Evolutionary conservation across 345 rosid genomes (phyloP).

Genomic region (Geranium rotundifolium): DNA sequence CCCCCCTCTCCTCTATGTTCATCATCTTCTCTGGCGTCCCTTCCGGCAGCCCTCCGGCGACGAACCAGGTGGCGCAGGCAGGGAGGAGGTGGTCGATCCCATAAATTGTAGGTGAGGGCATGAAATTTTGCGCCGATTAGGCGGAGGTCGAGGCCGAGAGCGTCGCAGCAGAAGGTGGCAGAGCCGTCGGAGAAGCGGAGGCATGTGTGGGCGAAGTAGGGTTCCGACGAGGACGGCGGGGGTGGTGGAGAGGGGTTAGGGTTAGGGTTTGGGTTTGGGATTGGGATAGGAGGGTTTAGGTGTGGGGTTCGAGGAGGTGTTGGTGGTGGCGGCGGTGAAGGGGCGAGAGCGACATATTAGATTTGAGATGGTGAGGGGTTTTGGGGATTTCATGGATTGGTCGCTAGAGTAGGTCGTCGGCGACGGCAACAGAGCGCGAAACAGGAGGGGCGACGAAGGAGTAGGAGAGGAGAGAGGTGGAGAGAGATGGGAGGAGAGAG

Average conservation of each 20-base stretch:
- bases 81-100: too few species aligned
- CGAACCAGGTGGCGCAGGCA: too few species aligned
- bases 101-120: conserved; percentile 73
- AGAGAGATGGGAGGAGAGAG: too few species aligned
- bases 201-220: conserved; percentile 45
- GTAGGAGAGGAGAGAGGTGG: too few species aligned
- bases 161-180: conserved; percentile 61
- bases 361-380: conserved; percentile 24
- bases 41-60: too few species aligned
- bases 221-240: conserved; percentile 51
- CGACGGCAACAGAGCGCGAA: too few species aligned
- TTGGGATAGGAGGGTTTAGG: conserved; percentile 14
- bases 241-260: conserved; percentile 30
- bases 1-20: too few species aligned
- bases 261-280: too few species aligned
- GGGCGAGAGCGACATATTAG: conserved; percentile 32
- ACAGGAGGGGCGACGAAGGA: too few species aligned
- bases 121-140: conserved; percentile 33
- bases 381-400: conserved; percentile 6
- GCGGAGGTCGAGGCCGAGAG: conserved; percentile 27
- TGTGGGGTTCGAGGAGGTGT: conserved; percentile 6
- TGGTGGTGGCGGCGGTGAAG: conserved; percentile 34
- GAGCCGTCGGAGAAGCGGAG: conserved; percentile 54
- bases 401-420: too few species aligned
- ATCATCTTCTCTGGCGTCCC: too few species aligned